Evolutionary conservation across 331 rosid genomes (phyloP), one percentile per base, ranked within the genome.

Genomic region (Quercus tomentella): DNA sequence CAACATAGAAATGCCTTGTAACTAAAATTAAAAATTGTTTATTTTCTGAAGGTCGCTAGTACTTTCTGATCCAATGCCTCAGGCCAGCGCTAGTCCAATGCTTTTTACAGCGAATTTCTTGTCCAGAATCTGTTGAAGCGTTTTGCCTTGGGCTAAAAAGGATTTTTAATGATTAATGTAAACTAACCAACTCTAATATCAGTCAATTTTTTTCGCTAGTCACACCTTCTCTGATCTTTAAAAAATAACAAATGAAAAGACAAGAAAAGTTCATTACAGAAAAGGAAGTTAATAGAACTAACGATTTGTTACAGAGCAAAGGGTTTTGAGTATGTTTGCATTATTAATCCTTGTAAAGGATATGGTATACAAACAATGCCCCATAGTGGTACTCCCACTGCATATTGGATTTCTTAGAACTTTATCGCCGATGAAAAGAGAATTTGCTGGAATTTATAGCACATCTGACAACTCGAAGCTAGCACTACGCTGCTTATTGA

Each of bases 351-450:
- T 79, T 79, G 80, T 75, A 68, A 23, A 73, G 43, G 79, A 81
- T 57, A 49, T 72, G 80, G 84, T 49, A 86, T 87, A 89, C 79
- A 84, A 84, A 81, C 69, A 58, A 86, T n/a, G 77, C 76, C 73
- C 66, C 91, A 18, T 71, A 67, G 72, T 77, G 45, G 78, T 80
- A 72, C 73, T 81, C 75, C 72, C 73, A 55, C 82, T 61, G 49
- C 70, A 76, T 56, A 65, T 84, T 3, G 21, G 76, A 54, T 70
- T 75, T 80, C 81, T 83, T 75, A 4, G 63, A 57, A 78, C 76
- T 55, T 80, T 60, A 67, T 56, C 73, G 82, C 84, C 62, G 21
- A 83, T 79, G 73, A 69, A 56, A 56, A 61, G 73, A 76, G 76
- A 83, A 72, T 41, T 49, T 41, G 67, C 83, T 56, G 73, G 77